phyloP scores from a whole-genome alignment of 345 rosid species.

The Microcos paniculata region DNA sequence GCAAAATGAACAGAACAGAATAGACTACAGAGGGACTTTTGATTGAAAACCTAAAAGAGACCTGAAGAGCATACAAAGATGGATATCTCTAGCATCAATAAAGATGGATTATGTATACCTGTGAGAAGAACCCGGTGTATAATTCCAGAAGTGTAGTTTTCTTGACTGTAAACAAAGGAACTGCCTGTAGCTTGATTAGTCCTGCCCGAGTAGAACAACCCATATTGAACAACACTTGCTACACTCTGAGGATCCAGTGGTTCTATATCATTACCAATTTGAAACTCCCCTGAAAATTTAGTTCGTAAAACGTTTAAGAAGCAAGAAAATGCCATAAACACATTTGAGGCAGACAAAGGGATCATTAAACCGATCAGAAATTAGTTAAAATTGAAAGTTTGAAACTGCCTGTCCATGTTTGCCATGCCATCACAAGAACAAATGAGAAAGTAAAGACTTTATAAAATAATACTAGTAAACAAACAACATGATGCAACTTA shows the following conservation, averaged over 20 bases:
- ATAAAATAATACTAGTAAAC: background rate
- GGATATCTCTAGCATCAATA: background rate
- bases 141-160: slow-evolving; percentile 78
- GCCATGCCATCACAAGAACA: too few species aligned
- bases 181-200: slow-evolving; percentile 47
- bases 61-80: background rate
- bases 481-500: background rate
- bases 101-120: slow-evolving; percentile 29
- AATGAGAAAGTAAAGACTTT: background rate
- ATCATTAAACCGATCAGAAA: background rate
- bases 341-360: background rate
- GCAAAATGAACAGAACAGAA: background rate
- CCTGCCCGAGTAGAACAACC: slow-evolving; percentile 27
- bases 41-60: background rate
- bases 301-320: background rate
- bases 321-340: background rate
- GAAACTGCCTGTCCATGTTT: background rate
- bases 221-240: slow-evolving; percentile 63
- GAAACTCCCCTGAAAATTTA: slow-evolving; percentile 52
- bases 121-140: slow-evolving; percentile 82
- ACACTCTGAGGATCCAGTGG: slow-evolving; percentile 53
- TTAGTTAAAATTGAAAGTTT: background rate
- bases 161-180: slow-evolving; percentile 63
- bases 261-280: slow-evolving; percentile 41
- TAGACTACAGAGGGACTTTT: background rate